These are phyloP conservation scores for Primulina tabacum DNA, from an alignment of 257 asterid species.

Conservation along the genomic window DNA sequence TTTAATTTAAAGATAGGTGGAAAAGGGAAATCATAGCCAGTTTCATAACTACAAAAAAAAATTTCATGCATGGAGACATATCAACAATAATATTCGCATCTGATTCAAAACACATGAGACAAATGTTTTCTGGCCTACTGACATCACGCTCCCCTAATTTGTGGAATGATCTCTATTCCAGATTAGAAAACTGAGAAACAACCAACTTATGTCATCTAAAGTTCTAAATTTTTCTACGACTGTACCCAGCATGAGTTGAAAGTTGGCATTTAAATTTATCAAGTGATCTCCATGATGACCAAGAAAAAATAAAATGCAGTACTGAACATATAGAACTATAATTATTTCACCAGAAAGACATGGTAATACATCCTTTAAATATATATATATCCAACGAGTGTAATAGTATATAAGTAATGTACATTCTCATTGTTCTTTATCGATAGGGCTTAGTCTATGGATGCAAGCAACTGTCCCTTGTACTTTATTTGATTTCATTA, in stretches of 20 bases:
- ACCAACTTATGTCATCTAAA: neutral
- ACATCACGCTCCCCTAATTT: neutral
- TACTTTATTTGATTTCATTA: slow-evolving; percentile 1
- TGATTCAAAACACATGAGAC: neutral
- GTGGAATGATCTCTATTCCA: neutral
- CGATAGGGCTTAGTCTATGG: neutral
- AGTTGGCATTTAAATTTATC: too few relatives aligned
- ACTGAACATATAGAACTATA: too few relatives aligned
- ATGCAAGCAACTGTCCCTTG: neutral
- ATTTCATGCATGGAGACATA: neutral
- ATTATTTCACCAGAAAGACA: too few relatives aligned
- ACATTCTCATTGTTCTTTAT: neutral
- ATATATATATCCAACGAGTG: neutral
- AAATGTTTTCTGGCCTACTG: neutral
- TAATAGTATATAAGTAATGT: neutral
- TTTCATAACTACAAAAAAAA: too few relatives aligned
- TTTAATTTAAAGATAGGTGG: neutral
- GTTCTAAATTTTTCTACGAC: too few relatives aligned
- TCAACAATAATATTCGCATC: neutral
- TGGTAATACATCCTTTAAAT: too few relatives aligned
- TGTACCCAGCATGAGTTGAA: too few relatives aligned
- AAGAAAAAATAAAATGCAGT: neutral
- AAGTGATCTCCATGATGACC: too few relatives aligned
- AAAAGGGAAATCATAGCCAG: neutral
- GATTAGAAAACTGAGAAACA: neutral